Percentiles rank a stretch among this genome's conserved stretches.
These are phyloP conservation scores for Arabidopsis hybrid DNA, from an alignment of 441 rosid genomes.

Conservation along the genomic window DNA sequence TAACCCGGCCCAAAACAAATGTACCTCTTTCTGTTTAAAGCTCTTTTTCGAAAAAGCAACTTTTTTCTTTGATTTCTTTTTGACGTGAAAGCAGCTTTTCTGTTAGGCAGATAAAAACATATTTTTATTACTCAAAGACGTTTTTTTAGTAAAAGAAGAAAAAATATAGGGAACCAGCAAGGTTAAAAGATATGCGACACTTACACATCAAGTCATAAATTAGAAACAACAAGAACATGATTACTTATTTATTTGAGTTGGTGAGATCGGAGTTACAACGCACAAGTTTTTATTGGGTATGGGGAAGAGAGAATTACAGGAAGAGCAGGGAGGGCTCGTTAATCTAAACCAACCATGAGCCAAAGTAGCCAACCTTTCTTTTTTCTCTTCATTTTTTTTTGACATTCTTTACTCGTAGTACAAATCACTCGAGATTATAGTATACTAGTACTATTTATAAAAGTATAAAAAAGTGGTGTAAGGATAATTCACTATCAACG, in stretches of 20 bases:
- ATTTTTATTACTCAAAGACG: neutral
- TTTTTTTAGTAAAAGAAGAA: neutral
- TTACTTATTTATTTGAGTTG: constrained; percentile 29
- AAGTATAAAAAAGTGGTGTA: neutral
- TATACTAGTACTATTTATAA: neutral
- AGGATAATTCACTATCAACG: neutral
- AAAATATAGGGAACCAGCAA: neutral
- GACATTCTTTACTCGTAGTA: constrained; percentile 12
- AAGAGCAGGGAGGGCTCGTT: constrained; percentile 27
- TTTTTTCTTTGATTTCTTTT: neutral
- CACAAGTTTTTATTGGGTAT: constrained; percentile 37
- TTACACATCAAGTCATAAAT: constrained; percentile 40
- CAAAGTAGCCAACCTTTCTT: constrained; percentile 18
- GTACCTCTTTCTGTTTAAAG: neutral
- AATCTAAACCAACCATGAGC: constrained; percentile 42
- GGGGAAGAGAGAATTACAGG: constrained; percentile 34
- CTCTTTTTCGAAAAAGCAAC: neutral
- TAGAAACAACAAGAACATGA: constrained; percentile 1
- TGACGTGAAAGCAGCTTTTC: constrained; percentile 20
- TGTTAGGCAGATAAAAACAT: constrained; percentile 6
- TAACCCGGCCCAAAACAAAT: neutral
- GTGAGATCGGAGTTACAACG: constrained; percentile 32
- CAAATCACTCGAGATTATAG: neutral
- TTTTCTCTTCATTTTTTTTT: neutral
- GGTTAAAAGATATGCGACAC: constrained; percentile 38